A percentile compares a stretch with the other conserved stretches of the same genome.
phyloP scores from a whole-genome alignment of 164 flowering plant species.

The Tetracentron sinense region DNA sequence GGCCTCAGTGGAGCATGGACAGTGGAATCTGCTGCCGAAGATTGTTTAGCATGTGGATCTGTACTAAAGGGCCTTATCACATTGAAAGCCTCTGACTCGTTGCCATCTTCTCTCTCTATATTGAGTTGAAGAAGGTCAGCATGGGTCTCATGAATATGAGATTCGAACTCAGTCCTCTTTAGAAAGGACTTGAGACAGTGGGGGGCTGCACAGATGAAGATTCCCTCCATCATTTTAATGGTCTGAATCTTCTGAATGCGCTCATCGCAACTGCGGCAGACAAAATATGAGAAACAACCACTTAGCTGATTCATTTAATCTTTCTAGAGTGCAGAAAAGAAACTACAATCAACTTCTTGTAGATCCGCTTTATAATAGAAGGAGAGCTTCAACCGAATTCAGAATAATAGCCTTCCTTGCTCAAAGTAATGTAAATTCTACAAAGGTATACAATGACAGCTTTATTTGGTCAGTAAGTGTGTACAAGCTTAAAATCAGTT shows the following conservation, averaged over 20 bases:
- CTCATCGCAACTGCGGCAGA: slow-evolving; percentile 69
- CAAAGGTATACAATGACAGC: no score
- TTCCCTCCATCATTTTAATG: slow-evolving; percentile 90
- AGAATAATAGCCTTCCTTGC: background rate
- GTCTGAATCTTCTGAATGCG: slow-evolving; percentile 97
- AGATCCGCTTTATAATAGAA: no score
- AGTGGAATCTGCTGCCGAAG: slow-evolving; percentile 60
- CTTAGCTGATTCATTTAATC: background rate
- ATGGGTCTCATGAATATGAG: slow-evolving; percentile 74
- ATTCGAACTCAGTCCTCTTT: slow-evolving; percentile 69
- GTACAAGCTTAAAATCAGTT: no score
- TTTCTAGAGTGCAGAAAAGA: background rate
- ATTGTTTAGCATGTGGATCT: slow-evolving; percentile 35
- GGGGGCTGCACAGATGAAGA: slow-evolving; percentile 94
- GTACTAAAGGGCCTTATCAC: slow-evolving; percentile 14
- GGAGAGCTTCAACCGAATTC: background rate
- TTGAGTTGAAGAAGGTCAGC: slow-evolving; percentile 68
- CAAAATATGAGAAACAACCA: slow-evolving; percentile 3
- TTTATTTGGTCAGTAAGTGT: no score
- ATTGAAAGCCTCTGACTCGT: slow-evolving; percentile 56
- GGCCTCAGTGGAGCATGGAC: slow-evolving; percentile 51
- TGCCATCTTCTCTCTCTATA: slow-evolving; percentile 58
- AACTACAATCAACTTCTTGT: background rate
- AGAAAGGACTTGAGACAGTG: slow-evolving; percentile 94
- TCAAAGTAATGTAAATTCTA: background rate